phyloP scores from a whole-genome alignment of 768 basidiomycete genomes.

The Favolaschia claudopus region DNA sequence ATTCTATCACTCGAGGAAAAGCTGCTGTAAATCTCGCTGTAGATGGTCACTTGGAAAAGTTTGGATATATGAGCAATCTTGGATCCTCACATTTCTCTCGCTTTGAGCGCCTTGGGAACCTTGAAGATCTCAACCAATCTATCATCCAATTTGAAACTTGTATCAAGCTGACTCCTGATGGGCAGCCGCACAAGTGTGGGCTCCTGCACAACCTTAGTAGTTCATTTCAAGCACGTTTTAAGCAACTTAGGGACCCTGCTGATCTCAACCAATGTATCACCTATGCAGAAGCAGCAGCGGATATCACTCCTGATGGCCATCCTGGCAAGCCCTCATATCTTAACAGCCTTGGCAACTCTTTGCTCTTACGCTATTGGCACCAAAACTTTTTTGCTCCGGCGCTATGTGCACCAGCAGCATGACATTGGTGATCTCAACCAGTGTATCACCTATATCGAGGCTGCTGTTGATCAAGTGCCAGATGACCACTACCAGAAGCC shows the following conservation, averaged over 20 bases:
- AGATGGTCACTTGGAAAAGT: slow-evolving; percentile 8
- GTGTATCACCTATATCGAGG: too few relatives aligned
- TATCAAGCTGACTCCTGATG: slow-evolving; percentile 29
- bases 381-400: too few relatives aligned
- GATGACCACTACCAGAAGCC: too few relatives aligned
- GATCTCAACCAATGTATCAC: slow-evolving; percentile 1
- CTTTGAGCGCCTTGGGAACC: slow-evolving; percentile 24
- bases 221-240: slow-evolving; percentile 30
- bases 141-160: slow-evolving; percentile 25
- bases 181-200: slow-evolving; percentile 19
- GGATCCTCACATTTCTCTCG: slow-evolving; percentile 7
- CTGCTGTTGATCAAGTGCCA: too few relatives aligned
- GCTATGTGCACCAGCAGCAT: too few relatives aligned
- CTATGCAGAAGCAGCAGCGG: slow-evolving; percentile 20
- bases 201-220: slow-evolving; percentile 30
- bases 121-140: slow-evolving; percentile 34
- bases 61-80: slow-evolving; percentile 16
- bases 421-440: too few relatives aligned
- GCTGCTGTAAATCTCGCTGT: slow-evolving; percentile 10
- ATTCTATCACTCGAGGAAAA: slow-evolving; percentile 16
- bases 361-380: slow-evolving; percentile 14
- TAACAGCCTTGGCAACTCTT: slow-evolving; percentile 4
- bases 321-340: slow-evolving; percentile 6
- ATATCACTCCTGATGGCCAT: slow-evolving; percentile 11
- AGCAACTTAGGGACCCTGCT: slow-evolving; percentile 1